phyloP scores from a whole-genome alignment of 139 green algal genomes.

The Picochlorum sp. region DNA sequence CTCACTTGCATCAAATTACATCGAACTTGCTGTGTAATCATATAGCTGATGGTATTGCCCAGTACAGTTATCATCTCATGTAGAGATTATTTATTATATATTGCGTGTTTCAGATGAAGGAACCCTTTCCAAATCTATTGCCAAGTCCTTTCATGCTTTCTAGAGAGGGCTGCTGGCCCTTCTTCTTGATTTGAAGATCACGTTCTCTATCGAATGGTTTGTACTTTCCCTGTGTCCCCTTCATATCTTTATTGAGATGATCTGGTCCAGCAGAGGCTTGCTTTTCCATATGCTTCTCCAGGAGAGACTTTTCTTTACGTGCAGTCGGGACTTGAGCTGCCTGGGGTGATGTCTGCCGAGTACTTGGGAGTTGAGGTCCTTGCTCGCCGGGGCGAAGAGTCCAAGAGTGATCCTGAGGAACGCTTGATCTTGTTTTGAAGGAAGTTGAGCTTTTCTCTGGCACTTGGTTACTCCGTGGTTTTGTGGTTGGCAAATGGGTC shows the following conservation, averaged over 20 bases:
- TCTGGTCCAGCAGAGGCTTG: constrained; percentile 13
- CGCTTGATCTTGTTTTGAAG: background rate
- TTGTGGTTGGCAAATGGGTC: constrained; percentile 61
- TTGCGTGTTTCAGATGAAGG: background rate
- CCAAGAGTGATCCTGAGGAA: constrained; percentile 58
- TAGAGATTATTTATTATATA: no score
- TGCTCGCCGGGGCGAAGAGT: constrained; percentile 53
- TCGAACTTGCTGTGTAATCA: no score
- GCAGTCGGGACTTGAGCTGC: background rate
- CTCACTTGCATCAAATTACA: no score
- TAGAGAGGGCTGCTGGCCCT: constrained; percentile 39
- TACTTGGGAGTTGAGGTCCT: constrained; percentile 13
- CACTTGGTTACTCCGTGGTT: background rate
- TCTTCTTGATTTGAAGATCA: constrained; percentile 37
- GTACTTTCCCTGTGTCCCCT: constrained; percentile 28
- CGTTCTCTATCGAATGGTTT: constrained; percentile 67
- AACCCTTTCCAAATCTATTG: constrained; percentile 26
- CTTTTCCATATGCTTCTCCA: constrained; percentile 60
- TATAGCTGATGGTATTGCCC: no score
- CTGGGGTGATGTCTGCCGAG: background rate
- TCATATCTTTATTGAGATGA: constrained; percentile 7
- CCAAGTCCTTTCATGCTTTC: constrained; percentile 31
- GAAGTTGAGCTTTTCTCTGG: background rate
- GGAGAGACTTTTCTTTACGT: constrained; percentile 47
- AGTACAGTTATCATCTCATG: no score